Base-by-base conservation (phyloP, 352 stramenopile species). In the Phytophthora ramorum region DNA sequence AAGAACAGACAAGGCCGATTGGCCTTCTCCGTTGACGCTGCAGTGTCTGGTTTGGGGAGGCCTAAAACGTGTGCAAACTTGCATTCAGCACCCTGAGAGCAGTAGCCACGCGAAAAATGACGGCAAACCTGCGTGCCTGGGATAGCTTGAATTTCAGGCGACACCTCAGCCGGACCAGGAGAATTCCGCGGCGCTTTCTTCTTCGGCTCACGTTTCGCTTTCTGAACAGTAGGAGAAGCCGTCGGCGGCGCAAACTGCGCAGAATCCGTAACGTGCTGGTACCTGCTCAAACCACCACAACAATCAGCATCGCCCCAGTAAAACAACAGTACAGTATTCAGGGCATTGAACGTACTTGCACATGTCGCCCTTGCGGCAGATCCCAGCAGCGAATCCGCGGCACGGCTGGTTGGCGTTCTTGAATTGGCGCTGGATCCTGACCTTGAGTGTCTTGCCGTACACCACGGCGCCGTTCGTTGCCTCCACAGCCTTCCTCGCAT, bases 301-400 rank as follows among this genome's bases (percentile, higher is more conserved):
- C 10, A 47, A 20, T 40, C 20, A 59, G 14, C 14, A 50, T 24
- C 53, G 58, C 10, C 0, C 5, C 32, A 38, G 13, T 13, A 16
- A 4, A 48, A 3, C 40, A 1, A 1, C 32, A n/a, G 12, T 14
- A 17, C 12, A 16, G 20, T n/a, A 41, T 6, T 22, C 20, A 43
- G 0, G 16, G 17, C n/a, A 28, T 13, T 51, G 7, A 38, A 81
- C 75, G 54, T 76, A 90, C 80, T 94, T 94, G 83, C 85, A 94
- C 51, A 72, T 20, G 56, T 89, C 81, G 26, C 83, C 83, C 45
- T 87, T 79, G 54, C 62, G 57, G 62, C 85, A 93, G 9, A 73
- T 82, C 49, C 85, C 85, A n/a, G 73, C 69, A 59, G 69, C 73
- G 62, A 91, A 93, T 7, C 72, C 58, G 5, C 79, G 78, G 56